Evolutionary conservation across 179 eudicot species (phyloP).

Genomic region (Gypsophila paniculata): DNA sequence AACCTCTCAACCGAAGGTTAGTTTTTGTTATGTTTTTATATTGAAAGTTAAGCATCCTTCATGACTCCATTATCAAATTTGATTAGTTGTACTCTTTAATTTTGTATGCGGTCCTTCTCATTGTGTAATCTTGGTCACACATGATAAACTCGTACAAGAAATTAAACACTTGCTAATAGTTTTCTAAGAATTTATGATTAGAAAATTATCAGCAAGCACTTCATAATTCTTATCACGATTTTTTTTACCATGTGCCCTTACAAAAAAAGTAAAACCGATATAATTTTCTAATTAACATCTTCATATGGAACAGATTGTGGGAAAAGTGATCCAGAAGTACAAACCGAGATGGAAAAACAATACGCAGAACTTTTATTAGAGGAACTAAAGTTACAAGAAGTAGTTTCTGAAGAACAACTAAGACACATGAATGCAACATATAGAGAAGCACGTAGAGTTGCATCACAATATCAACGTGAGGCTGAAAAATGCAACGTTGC

Average conservation of each 20-base stretch:
- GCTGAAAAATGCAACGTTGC: slow-evolving; percentile 85
- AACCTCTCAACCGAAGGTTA: slow-evolving; percentile 65
- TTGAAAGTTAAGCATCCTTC: not conserved
- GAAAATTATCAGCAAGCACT: too few species aligned
- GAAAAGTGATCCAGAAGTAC: slow-evolving; percentile 61
- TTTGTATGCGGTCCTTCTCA: too few species aligned
- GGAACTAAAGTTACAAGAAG: slow-evolving; percentile 66
- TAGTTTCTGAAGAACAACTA: slow-evolving; percentile 47
- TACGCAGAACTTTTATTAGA: slow-evolving; percentile 69
- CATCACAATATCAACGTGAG: slow-evolving; percentile 71
- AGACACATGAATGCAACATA: slow-evolving; percentile 71
- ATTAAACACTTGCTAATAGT: too few species aligned
- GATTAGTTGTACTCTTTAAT: too few species aligned
- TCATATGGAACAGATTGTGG: slow-evolving; percentile 60
- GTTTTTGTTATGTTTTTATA: slow-evolving; percentile 8
- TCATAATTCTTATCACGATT: too few species aligned
- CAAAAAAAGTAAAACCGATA: too few species aligned
- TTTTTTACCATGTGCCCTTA: too few species aligned
- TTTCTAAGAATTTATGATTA: too few species aligned
- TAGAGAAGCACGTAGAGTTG: slow-evolving; percentile 62
- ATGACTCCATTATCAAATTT: too few species aligned
- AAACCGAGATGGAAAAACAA: slow-evolving; percentile 78
- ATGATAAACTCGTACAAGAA: too few species aligned
- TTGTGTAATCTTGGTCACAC: too few species aligned
- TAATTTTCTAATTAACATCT: not conserved